A percentile compares a stretch with the other conserved stretches of the same genome.
Conservation (phyloP, 805 yeast genomes). For the Sungouiozyma intestinalis region DNA sequence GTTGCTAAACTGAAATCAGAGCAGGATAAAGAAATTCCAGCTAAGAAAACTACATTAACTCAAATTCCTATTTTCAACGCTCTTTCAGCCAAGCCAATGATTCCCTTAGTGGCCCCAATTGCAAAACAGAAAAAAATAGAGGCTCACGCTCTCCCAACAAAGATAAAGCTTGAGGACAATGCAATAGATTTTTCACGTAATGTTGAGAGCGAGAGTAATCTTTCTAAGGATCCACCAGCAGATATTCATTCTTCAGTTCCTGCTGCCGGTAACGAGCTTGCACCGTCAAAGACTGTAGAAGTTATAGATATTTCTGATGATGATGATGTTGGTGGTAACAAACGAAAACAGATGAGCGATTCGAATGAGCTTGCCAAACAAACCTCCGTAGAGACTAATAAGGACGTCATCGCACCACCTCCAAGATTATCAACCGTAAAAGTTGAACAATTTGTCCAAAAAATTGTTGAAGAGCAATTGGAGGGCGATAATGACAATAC, state of each 20-base stretch:
- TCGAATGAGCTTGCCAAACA: not conserved
- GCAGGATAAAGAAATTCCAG: constrained; percentile 4
- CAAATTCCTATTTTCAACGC: constrained; percentile 1
- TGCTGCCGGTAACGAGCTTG: not conserved
- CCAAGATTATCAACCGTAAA: constrained; percentile 5
- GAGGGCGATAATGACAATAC: constrained; percentile 7
- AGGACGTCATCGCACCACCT: too few relatives aligned
- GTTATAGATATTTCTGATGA: constrained; percentile 2
- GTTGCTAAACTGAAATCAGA: constrained; percentile 7
- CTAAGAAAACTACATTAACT: not conserved
- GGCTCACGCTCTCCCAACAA: not conserved
- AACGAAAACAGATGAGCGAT: not conserved
- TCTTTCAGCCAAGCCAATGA: not conserved
- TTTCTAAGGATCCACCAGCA: not conserved
- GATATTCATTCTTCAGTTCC: not conserved
- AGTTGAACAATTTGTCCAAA: constrained; percentile 14
- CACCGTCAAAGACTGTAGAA: not conserved
- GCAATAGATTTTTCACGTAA: not conserved
- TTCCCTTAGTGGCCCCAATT: not conserved
- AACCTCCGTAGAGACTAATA: too few relatives aligned
- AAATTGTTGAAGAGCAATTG: constrained; percentile 17
- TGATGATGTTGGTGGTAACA: not conserved
- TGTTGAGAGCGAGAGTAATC: not conserved
- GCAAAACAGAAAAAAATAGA: not conserved
- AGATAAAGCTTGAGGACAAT: constrained; percentile 1